Conservation (phyloP, 257 asterid species). For the Prunella vulgaris region DNA sequence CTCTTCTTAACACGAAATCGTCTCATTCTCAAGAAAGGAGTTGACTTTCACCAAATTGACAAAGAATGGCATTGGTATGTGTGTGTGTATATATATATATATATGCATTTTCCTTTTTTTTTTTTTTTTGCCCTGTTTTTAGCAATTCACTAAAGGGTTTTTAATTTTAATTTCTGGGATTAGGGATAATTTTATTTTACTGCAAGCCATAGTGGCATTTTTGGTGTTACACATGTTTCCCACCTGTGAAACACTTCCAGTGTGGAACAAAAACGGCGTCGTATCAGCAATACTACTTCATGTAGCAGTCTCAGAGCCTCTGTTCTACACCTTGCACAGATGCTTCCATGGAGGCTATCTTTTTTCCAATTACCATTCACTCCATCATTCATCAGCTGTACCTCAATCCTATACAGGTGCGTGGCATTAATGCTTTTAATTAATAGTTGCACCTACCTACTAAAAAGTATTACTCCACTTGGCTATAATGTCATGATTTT, state of each 20-base stretch:
- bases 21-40: slow-evolving; percentile 54
- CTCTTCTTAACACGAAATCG: slow-evolving; percentile 64
- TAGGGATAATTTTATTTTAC: slow-evolving; percentile 84
- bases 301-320: slow-evolving; percentile 62
- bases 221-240: slow-evolving; percentile 39
- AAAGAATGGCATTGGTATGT: slow-evolving; percentile 84
- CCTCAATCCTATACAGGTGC: slow-evolving; percentile 82
- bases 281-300: slow-evolving; percentile 44
- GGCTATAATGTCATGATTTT: slow-evolving; percentile 26
- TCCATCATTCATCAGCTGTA: slow-evolving; percentile 79
- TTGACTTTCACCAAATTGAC: slow-evolving; percentile 78
- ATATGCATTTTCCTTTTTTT: too few relatives aligned
- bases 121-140: background rate
- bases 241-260: slow-evolving; percentile 30
- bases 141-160: background rate
- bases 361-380: slow-evolving; percentile 61
- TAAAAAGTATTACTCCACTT: too few relatives aligned
- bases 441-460: background rate
- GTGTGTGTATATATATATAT: too few relatives aligned
- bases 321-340: slow-evolving; percentile 64
- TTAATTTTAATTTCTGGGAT: background rate
- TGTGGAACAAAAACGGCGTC: slow-evolving; percentile 59
- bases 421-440: background rate
- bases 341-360: slow-evolving; percentile 59
- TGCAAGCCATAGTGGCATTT: slow-evolving; percentile 62